Base-by-base conservation (phyloP, 1,284 basidiomycete genomes). In the Paramarasmius palmivorus region DNA sequence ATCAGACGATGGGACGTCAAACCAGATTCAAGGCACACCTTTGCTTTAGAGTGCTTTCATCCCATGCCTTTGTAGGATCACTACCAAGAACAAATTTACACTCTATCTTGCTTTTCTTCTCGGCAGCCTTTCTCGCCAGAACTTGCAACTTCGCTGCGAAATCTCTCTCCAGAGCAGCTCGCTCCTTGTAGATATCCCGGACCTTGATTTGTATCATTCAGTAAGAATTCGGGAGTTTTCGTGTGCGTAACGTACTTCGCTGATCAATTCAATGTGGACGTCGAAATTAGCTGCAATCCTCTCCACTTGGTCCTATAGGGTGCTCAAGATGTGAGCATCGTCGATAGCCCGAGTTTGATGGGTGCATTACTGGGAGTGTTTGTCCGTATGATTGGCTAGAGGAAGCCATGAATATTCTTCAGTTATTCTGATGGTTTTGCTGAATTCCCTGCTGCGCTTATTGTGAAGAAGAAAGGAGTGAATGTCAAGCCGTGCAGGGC, bases 61-160 rank as follows among this genome's bases (percentile, higher is more conserved):
- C 76, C 75, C 76, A 87, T 9, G 75, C 64, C 62, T 87, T 89
- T 10, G 82, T 82, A 10, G 88, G 86, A 50, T 84, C 83, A 39
- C 76, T 76, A 29, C 89, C 90, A 10, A 90, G 67, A 4, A 88
- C 80, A 20, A 87, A 70, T 19, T 70, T 65, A 2, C 72, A 63
- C 57, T 81, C 78, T 52, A 77, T 74, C 69, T 81, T 88, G 39
- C 68, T 70, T 67, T 86, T 89, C 76, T 82, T 88, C 47, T 92
- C 91, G 15, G 75, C 69, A 1, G 84, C 83, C 63, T 84, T 91
- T 68, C 78, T 83, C 2, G 77, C 77, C 23, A 93, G 68, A 14
- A 73, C 67, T 62, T 88, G 82, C 17, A 92, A 72, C 63, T 88
- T 91, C 17, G 70, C 64, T 1, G 88, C 86, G 64, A 90, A 92